These are phyloP conservation scores for Stagonosporopsis rhizophila DNA, from an alignment of 2,329 filamentous ascomycete genomes.

Conservation along the genomic window DNA sequence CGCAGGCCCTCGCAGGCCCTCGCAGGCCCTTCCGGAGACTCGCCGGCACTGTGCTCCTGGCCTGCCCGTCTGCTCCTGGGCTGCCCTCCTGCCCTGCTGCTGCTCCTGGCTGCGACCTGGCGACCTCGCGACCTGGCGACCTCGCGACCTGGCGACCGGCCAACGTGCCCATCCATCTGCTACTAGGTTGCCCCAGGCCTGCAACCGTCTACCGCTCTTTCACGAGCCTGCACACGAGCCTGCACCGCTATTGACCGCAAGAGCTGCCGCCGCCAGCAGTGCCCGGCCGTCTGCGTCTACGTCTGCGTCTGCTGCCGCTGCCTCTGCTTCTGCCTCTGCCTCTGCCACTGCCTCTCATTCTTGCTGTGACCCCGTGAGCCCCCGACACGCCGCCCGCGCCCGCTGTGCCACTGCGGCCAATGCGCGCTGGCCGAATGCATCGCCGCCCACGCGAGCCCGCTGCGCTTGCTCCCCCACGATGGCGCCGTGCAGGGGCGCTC, in stretches of 20 bases:
- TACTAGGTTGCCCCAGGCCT: too few relatives aligned
- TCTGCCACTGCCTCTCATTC: conserved; percentile 16
- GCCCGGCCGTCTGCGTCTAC: conserved; percentile 3
- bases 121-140: not conserved
- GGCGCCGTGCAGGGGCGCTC: too few relatives aligned
- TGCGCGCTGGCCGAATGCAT: too few relatives aligned
- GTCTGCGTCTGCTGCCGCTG: conserved; percentile 3
- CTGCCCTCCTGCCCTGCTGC: too few relatives aligned
- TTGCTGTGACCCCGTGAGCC: conserved; percentile 13
- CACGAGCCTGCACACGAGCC: conserved; percentile 6
- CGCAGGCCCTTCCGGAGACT: conserved; percentile 19
- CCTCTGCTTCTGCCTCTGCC: too few relatives aligned
- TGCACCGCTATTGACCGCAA: too few relatives aligned
- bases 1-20: too few relatives aligned
- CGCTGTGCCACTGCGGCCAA: conserved; percentile 12
- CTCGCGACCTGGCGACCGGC: conserved; percentile 23
- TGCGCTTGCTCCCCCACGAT: conserved; percentile 21
- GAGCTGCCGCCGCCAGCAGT: too few relatives aligned
- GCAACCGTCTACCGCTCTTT: conserved; percentile 25
- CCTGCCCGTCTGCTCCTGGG: too few relatives aligned
- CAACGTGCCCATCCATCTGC: too few relatives aligned
- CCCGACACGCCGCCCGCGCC: conserved; percentile 3
- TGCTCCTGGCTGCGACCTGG: too few relatives aligned
- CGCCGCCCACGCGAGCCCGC: conserved; percentile 29
- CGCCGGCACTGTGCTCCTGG: too few relatives aligned